Evolutionary conservation across 2,329 filamentous ascomycete species (phyloP), one percentile per base, ranked within the genome.

Genomic region (Pestalotiopsis sp.): DNA sequence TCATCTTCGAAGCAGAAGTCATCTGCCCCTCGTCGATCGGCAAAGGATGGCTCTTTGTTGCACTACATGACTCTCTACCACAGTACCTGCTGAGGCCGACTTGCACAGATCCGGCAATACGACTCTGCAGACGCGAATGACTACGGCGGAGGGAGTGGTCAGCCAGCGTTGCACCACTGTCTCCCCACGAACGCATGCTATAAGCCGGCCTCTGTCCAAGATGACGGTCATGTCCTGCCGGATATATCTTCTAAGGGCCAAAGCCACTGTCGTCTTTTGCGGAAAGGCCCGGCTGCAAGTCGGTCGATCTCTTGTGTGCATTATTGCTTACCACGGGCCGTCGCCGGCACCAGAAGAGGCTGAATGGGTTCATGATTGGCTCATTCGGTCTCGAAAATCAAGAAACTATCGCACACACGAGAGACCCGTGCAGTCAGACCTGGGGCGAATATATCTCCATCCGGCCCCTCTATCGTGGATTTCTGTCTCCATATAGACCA

Each of bases 121-220:
- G 14, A 55, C 45, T 55, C 45, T 64, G 25, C 41, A 57, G 31
- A 45, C 7, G 13, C 17, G 41, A 45, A n/a, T 65, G 45, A 57
- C 31, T 17, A 65, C 49, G 49, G 63, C 45, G 63, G 63, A 65
- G 63, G 63, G 63, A 65, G 63, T 38, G 52, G 45, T 17, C 38
- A 64, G 60, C 45, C 45, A 52, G 9, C 60, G 57, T 59, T 27
- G 27, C 27, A 59, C 57, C 57, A 23, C 57, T 25, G 57, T 13
- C 23, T 27, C 27, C 59, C 36, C 23, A 31, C 31, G 17, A 13
- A 20, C 36, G 59, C 59, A 62, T 13, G 23, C 14, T 14, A 17
- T 13, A 45, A 17, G 39, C 45, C 38, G 11, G 61, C 61, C 12
- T 49, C 61, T 49, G 38, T 49, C 31, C n/a, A 25, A 52, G n/a